phyloP scores from a whole-genome alignment of 352 stramenopile species.

The Phytophthora fragariae region DNA sequence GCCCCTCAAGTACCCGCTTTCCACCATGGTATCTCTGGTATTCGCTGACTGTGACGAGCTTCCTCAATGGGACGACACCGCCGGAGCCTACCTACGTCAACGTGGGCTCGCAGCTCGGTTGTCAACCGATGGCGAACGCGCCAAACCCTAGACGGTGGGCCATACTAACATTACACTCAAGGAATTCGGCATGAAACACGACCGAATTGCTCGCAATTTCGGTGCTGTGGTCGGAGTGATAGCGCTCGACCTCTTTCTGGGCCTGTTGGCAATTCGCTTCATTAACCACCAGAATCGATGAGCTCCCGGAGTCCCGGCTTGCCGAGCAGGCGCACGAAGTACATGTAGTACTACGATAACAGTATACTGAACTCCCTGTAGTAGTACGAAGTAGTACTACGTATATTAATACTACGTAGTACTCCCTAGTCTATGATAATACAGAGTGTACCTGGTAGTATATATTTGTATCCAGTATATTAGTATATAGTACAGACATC shows the following conservation, averaged over 20 bases:
- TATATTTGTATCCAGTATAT: too few relatives aligned
- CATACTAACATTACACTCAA: slow-evolving; percentile 10
- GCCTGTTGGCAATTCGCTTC: slow-evolving; percentile 31
- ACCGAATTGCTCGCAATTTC: slow-evolving; percentile 42
- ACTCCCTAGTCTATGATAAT: too few relatives aligned
- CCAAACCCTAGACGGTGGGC: slow-evolving; percentile 11
- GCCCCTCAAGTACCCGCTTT: slow-evolving; percentile 25
- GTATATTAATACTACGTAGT: too few relatives aligned
- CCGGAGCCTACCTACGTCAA: slow-evolving; percentile 15
- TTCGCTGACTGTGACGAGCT: slow-evolving; percentile 42
- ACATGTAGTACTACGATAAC: too few relatives aligned
- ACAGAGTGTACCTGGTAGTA: too few relatives aligned
- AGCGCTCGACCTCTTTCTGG: slow-evolving; percentile 32
- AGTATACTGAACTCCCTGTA: too few relatives aligned
- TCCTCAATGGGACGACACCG: slow-evolving; percentile 28
- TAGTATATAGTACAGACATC: too few relatives aligned
- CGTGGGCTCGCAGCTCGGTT: slow-evolving; percentile 34
- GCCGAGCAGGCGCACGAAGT: too few relatives aligned
- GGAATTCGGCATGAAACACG: slow-evolving; percentile 35
- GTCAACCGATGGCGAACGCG: slow-evolving; percentile 29
- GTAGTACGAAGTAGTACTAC: too few relatives aligned
- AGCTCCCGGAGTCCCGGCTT: slow-evolving; percentile 5
- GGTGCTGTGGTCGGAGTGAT: slow-evolving; percentile 31
- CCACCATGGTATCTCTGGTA: slow-evolving; percentile 35
- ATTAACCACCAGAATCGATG: slow-evolving; percentile 25